These are phyloP conservation scores for Geotrichum phurueaensis DNA, from an alignment of 1,139 yeast genomes.

Conservation along the genomic window DNA sequence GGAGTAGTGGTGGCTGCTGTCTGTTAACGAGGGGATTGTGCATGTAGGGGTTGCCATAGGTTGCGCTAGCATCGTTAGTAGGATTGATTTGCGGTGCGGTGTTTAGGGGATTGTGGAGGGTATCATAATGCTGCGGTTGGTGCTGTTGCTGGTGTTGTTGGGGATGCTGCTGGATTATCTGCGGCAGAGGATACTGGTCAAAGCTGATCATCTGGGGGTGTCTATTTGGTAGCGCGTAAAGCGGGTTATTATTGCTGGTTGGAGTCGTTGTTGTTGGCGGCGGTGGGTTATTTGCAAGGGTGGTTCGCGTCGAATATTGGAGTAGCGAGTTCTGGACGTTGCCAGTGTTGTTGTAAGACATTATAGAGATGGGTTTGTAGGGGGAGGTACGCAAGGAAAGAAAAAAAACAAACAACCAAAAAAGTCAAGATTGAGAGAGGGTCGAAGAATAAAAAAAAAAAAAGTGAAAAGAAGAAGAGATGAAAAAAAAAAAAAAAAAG, in stretches of 20 bases:
- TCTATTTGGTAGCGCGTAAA: neutral
- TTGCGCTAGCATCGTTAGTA: neutral
- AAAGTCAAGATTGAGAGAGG: neutral
- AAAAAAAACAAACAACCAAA: neutral
- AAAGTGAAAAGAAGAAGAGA: neutral
- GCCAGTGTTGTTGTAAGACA: neutral
- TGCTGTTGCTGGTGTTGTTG: constrained; percentile 4
- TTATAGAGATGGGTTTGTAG: neutral
- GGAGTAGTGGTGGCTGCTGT: neutral
- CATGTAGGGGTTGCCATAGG: neutral
- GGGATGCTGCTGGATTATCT: neutral
- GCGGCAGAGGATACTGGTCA: neutral
- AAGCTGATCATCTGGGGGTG: neutral
- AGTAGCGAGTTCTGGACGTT: constrained; percentile 1
- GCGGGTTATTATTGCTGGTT: constrained; percentile 10
- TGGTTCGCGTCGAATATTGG: neutral
- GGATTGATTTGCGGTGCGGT: neutral
- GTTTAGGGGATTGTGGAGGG: neutral
- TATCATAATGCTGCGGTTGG: neutral
- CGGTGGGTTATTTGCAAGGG: neutral
- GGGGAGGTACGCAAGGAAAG: neutral
- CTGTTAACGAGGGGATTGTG: neutral
- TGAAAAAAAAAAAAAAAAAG: neutral
- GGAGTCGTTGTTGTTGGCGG: neutral
- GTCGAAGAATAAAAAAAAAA: neutral